A percentile compares a stretch with the other conserved stretches of the same genome.
phyloP scores from a whole-genome alignment of 202 grass and related monocot genomes.

The Zoysia matrella region DNA sequence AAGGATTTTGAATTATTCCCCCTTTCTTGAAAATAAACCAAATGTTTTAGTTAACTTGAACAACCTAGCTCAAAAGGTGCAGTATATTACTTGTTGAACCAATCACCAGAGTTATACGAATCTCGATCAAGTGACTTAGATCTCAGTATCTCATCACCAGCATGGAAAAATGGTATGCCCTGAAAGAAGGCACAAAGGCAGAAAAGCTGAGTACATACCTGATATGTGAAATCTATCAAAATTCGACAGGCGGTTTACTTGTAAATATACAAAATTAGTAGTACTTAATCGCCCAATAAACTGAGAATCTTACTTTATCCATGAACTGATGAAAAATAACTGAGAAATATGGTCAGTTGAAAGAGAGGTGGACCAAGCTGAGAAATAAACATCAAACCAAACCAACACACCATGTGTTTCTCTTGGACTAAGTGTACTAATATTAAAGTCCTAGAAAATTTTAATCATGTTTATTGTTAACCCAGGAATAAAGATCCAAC shows the following conservation, averaged over 20 bases:
- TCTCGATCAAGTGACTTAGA: constrained; percentile 95
- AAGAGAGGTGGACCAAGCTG: too few species aligned
- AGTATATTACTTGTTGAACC: constrained; percentile 90
- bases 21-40: not conserved
- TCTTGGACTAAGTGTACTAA: too few species aligned
- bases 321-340: too few species aligned
- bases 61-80: constrained; percentile 29
- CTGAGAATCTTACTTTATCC: constrained; percentile 1
- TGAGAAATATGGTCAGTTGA: too few species aligned
- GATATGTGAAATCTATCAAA: constrained; percentile 18
- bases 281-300: constrained; percentile 12
- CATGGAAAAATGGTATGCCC: constrained; percentile 98
- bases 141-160: constrained; percentile 89
- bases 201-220: constrained; percentile 11
- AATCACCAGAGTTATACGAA: constrained; percentile 95
- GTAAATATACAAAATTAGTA: constrained; percentile 8
- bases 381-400: too few species aligned
- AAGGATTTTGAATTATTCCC: constrained; percentile 8
- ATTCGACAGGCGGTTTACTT: not conserved
- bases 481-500: too few species aligned
- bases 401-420: too few species aligned
- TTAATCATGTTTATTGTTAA: too few species aligned
- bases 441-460: too few species aligned
- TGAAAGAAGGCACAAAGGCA: constrained; percentile 40
- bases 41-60: not conserved